These are phyloP conservation scores for Coriolopsis trogii DNA, from an alignment of 1,284 basidiomycete genomes.

Conservation along the genomic window DNA sequence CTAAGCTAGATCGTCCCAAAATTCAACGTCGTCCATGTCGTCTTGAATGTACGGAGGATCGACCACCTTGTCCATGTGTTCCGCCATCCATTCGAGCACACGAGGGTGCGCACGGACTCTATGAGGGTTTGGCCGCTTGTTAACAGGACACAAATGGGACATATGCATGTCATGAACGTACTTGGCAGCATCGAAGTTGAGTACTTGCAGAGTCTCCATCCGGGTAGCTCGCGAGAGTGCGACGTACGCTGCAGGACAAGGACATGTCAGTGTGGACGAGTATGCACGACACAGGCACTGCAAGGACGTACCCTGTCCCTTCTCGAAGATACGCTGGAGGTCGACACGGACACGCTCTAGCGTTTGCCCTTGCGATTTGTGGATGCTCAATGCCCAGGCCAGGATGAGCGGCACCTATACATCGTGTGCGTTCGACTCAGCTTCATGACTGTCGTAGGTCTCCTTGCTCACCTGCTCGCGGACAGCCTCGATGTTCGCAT, in stretches of 20 bases:
- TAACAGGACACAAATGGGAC: background rate
- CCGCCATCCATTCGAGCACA: slow-evolving; percentile 29
- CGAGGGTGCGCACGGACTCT: slow-evolving; percentile 39
- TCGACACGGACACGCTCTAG: slow-evolving; percentile 78
- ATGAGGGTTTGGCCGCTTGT: too few species aligned
- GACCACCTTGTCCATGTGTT: slow-evolving; percentile 11
- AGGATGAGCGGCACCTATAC: slow-evolving; percentile 74
- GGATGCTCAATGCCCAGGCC: slow-evolving; percentile 83
- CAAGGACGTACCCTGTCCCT: slow-evolving; percentile 62
- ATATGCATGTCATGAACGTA: slow-evolving; percentile 45
- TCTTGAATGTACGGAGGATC: slow-evolving; percentile 6
- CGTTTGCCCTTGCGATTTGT: slow-evolving; percentile 88
- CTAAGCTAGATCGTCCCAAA: slow-evolving; percentile 10
- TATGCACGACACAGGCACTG: too few species aligned
- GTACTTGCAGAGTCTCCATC: slow-evolving; percentile 64
- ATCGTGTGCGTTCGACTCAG: background rate
- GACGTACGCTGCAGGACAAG: slow-evolving; percentile 54
- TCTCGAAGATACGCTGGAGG: slow-evolving; percentile 73
- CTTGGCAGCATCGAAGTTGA: slow-evolving; percentile 59
- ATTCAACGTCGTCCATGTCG: slow-evolving; percentile 17
- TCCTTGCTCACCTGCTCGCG: slow-evolving; percentile 49
- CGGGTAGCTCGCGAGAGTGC: slow-evolving; percentile 70
- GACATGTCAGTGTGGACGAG: background rate
- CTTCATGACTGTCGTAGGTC: too few species aligned
- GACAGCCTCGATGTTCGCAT: slow-evolving; percentile 53